Evolutionary conservation across 75 land plant species (phyloP).

Genomic region (Picea sitchensis): DNA sequence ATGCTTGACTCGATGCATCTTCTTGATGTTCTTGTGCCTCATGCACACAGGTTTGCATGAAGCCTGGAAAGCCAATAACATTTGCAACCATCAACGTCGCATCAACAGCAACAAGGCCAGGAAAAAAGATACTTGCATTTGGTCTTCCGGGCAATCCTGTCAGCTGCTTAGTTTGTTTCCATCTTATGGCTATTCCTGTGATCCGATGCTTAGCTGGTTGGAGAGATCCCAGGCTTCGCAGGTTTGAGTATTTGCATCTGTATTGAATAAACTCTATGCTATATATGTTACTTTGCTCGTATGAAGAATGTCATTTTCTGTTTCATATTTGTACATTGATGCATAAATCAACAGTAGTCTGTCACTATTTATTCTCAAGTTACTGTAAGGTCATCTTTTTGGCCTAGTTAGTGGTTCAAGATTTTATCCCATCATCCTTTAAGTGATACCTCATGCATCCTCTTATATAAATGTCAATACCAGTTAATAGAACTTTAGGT

Average conservation of each 20-base stretch:
- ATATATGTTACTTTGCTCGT: neutral
- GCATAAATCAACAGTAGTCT: neutral
- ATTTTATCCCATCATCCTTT: neutral
- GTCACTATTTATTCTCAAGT: neutral
- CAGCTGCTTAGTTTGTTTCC: slow-evolving; percentile 83
- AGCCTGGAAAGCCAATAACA: slow-evolving; percentile 94
- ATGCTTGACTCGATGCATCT: neutral
- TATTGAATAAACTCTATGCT: neutral
- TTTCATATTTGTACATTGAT: neutral
- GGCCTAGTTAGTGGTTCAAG: neutral
- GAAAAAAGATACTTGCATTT: slow-evolving; percentile 68
- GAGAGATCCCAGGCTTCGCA: slow-evolving; percentile 54
- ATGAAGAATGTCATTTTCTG: neutral
- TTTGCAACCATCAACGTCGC: slow-evolving; percentile 70
- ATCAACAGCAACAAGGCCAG: slow-evolving; percentile 6
- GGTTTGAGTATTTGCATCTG: slow-evolving; percentile 28
- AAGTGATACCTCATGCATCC: slow-evolving; percentile 3
- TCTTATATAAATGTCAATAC: neutral
- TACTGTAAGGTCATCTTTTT: neutral
- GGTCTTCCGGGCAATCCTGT: slow-evolving; percentile 99
- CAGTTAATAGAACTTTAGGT: neutral
- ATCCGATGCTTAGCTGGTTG: slow-evolving; percentile 78
- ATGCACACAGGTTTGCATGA: slow-evolving; percentile 71
- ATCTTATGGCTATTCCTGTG: slow-evolving; percentile 82
- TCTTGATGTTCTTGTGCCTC: neutral